A percentile compares a stretch with the other conserved stretches of the same genome.
Evolutionary conservation across 2,329 filamentous ascomycete species (phyloP).

Genomic region (Colletotrichum shisoi): DNA sequence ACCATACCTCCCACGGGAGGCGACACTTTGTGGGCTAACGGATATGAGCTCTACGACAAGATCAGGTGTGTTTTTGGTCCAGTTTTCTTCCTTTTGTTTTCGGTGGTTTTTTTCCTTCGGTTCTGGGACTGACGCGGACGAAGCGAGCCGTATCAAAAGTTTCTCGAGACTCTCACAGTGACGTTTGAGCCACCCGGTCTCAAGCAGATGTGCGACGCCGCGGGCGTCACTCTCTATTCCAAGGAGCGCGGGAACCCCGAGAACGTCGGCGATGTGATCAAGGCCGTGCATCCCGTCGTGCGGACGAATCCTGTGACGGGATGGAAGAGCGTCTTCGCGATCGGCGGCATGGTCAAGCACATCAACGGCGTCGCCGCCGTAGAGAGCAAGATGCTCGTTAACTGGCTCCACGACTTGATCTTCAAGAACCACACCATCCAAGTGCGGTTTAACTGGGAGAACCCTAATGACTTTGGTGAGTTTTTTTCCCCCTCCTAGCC

Average conservation of each 20-base stretch:
- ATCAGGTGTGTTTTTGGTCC: conserved; percentile 43
- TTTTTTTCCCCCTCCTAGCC: too few species aligned
- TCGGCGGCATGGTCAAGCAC: conserved; percentile 59
- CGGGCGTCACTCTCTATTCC: conserved; percentile 49
- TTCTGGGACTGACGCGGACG: conserved; percentile 44
- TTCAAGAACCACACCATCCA: conserved; percentile 65
- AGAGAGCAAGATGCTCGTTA: conserved; percentile 60
- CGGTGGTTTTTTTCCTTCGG: not conserved
- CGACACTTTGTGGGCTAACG: conserved; percentile 69
- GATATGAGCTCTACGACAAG: conserved; percentile 68
- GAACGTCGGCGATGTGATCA: conserved; percentile 62
- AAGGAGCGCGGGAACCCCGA: conserved; percentile 60
- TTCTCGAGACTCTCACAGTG: conserved; percentile 58
- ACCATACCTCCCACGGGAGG: conserved; percentile 64
- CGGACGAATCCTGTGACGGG: conserved; percentile 68
- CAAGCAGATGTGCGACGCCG: conserved; percentile 46
- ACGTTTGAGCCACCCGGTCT: conserved; percentile 48
- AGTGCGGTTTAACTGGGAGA: conserved; percentile 61
- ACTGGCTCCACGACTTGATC: conserved; percentile 57
- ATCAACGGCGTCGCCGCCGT: conserved; percentile 63
- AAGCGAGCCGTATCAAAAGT: conserved; percentile 54
- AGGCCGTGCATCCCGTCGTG: conserved; percentile 61
- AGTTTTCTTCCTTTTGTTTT: not conserved
- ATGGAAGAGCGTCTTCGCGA: conserved; percentile 63
- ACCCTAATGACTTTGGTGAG: conserved; percentile 54